phyloP scores from a whole-genome alignment of 2,329 filamentous ascomycete species.

The Scleromitrula shiraiana region DNA sequence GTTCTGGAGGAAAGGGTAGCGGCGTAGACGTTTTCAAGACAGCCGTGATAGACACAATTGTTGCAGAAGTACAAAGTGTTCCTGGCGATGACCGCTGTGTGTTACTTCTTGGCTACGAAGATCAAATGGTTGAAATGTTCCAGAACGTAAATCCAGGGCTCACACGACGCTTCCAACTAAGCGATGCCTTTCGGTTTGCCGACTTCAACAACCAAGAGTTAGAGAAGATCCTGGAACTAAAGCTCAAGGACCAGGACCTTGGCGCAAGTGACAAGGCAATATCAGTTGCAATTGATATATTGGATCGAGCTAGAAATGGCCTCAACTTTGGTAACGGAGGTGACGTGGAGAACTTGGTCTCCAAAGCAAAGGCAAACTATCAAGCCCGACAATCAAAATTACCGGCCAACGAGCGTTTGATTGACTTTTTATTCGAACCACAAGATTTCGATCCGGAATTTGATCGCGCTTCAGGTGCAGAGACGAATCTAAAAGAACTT shows the following conservation, averaged over 20 bases:
- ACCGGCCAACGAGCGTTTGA: conserved; percentile 8
- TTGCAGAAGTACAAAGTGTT: conserved; percentile 59
- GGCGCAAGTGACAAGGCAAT: conserved; percentile 43
- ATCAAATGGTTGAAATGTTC: conserved; percentile 65
- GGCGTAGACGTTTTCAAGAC: conserved; percentile 46
- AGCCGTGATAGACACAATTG: conserved; percentile 65
- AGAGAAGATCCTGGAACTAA: conserved; percentile 50
- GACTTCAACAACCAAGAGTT: conserved; percentile 57
- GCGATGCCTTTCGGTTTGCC: conserved; percentile 58
- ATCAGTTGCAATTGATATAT: conserved; percentile 48
- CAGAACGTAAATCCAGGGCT: conserved; percentile 67
- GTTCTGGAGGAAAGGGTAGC: conserved; percentile 14
- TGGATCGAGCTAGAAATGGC: conserved; percentile 52
- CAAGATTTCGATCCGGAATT: conserved; percentile 47
- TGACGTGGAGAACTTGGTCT: conserved; percentile 64
- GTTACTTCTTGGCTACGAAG: conserved; percentile 61
- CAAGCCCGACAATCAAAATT: conserved; percentile 20
- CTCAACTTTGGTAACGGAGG: conserved; percentile 66
- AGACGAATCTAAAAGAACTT: conserved; percentile 35
- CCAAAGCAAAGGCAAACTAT: conserved; percentile 36
- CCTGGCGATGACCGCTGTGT: conserved; percentile 67
- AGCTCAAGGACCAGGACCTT: conserved; percentile 50
- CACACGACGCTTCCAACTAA: conserved; percentile 54
- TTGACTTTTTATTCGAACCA: conserved; percentile 24
- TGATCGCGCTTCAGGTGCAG: conserved; percentile 35